These are phyloP conservation scores for Bipolaris bicolor DNA, from an alignment of 2,329 filamentous ascomycete genomes.

Conservation along the genomic window DNA sequence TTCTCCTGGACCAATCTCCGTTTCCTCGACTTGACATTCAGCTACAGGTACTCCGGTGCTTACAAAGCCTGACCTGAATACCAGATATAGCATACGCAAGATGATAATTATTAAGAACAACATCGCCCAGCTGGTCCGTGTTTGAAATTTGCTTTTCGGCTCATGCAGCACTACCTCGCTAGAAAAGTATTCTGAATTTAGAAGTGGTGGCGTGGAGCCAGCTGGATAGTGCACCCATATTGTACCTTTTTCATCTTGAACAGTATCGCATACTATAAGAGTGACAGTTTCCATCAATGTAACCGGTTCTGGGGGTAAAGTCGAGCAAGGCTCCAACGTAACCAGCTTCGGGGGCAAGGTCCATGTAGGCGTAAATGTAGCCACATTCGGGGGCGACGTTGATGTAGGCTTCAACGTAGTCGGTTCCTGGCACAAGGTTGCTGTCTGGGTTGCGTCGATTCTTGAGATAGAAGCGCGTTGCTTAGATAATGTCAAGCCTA, in stretches of 20 bases:
- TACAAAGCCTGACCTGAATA: not conserved
- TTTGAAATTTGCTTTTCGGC: not conserved
- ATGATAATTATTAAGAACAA: not conserved
- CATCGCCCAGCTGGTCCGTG: not conserved
- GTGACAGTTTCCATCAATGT: no score
- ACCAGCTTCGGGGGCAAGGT: no score
- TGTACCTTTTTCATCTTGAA: not conserved
- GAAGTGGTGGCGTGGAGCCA: not conserved
- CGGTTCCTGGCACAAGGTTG: not conserved
- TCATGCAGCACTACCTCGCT: not conserved
- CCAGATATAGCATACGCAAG: not conserved
- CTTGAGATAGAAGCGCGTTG: not conserved
- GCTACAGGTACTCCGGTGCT: not conserved
- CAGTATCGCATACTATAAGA: no score
- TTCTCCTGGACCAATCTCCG: no score
- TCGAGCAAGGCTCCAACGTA: no score
- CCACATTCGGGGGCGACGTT: not conserved
- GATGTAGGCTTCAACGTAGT: not conserved
- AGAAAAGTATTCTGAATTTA: not conserved
- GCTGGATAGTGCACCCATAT: constrained; percentile 5
- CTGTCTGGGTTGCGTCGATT: not conserved
- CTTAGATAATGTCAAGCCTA: not conserved
- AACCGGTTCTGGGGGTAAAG: no score
- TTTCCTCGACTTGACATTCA: not conserved
- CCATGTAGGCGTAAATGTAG: no score